Evolutionary conservation across 169 alveolate species (phyloP).

Genomic region (Blepharisma undulans): DNA sequence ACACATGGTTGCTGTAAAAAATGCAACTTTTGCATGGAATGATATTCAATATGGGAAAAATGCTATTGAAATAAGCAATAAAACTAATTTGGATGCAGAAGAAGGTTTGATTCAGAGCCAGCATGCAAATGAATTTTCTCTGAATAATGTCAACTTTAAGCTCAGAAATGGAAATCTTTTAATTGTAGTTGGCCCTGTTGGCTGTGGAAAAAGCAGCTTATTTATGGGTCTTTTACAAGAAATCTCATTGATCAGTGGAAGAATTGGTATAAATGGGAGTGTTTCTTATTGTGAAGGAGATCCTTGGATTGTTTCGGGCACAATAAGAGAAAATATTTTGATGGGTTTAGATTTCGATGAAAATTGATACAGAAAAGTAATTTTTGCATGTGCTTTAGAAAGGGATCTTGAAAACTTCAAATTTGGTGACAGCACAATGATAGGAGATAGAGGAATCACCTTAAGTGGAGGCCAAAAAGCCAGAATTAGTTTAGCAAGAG

Average conservation of each 20-base stretch:
- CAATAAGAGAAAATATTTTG: background rate
- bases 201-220: background rate
- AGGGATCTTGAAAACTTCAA: constrained; percentile 77
- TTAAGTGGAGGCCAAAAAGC: constrained; percentile 92
- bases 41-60: background rate
- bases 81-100: background rate
- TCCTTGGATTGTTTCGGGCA: background rate
- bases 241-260: constrained; percentile 32
- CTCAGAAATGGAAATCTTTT: constrained; percentile 63
- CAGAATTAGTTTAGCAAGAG: constrained; percentile 91
- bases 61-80: too few species aligned
- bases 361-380: constrained; percentile 62
- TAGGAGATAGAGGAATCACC: constrained; percentile 90
- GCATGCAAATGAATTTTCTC: background rate
- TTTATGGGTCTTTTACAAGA: background rate
- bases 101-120: background rate
- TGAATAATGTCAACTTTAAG: background rate
- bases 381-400: constrained; percentile 63
- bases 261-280: constrained; percentile 49
- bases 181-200: constrained; percentile 37
- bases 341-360: background rate
- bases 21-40: background rate
- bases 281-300: background rate
- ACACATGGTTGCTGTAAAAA: background rate
- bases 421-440: constrained; percentile 89